These are phyloP conservation scores for Penicillium sp. DNA, from an alignment of 2,329 filamentous ascomycete species.

Conservation along the genomic window DNA sequence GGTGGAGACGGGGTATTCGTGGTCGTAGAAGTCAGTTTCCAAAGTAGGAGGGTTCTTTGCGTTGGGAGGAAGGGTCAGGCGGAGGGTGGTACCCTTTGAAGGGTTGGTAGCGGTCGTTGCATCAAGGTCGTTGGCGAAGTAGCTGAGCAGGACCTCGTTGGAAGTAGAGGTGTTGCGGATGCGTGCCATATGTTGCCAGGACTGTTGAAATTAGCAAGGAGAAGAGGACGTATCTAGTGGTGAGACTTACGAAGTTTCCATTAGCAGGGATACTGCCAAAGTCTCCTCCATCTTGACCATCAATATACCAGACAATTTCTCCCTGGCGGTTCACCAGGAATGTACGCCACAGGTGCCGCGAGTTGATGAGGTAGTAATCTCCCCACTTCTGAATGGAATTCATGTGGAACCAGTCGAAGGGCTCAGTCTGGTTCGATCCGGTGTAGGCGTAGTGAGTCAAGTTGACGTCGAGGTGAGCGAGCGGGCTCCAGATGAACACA, in stretches of 20 bases:
- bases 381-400: conserved; percentile 9
- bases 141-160: conserved; percentile 31
- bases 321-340: conserved; percentile 8
- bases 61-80: neutral
- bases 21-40: conserved; percentile 17
- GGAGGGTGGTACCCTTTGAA: conserved; percentile 19
- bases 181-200: conserved; percentile 40
- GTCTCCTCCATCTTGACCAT: conserved; percentile 30
- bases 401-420: conserved; percentile 9
- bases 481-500: conserved; percentile 4
- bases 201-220: neutral
- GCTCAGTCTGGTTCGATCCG: neutral
- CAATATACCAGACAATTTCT: conserved; percentile 28
- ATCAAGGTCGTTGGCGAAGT: conserved; percentile 34
- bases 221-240: neutral
- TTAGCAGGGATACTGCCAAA: conserved; percentile 12
- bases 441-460: neutral
- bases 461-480: neutral
- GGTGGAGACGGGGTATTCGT: conserved; percentile 26
- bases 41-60: conserved; percentile 15
- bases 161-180: conserved; percentile 33
- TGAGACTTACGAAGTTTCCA: neutral
- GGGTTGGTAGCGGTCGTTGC: conserved; percentile 25
- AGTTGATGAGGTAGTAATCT: neutral
- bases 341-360: neutral